Percentiles rank a stretch among this genome's conserved stretches.
Evolutionary conservation across 768 basidiomycete species (phyloP).

Genomic region (Amanita rimosa): DNA sequence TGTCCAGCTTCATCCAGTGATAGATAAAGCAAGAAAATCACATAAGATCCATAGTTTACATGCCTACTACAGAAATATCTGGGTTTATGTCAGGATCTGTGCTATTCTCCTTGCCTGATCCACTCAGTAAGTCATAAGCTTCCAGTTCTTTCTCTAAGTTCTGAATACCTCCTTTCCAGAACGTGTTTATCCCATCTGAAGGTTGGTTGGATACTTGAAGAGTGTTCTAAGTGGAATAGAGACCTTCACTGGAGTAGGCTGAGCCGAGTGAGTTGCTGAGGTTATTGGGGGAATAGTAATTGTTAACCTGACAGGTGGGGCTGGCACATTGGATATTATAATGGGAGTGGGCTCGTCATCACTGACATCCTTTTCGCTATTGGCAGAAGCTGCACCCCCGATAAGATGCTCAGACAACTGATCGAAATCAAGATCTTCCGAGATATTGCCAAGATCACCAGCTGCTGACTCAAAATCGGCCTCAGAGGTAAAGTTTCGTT

Average conservation of each 20-base stretch:
- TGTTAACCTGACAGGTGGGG: neutral
- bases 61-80: neutral
- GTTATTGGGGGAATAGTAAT: neutral
- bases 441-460: neutral
- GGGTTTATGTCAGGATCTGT: no score
- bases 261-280: neutral
- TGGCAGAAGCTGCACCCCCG: slow-evolving; percentile 3
- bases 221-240: no score
- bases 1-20: neutral
- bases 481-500: slow-evolving; percentile 5
- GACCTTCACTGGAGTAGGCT: no score
- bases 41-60: neutral
- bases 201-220: slow-evolving; percentile 7
- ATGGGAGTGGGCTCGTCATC: neutral
- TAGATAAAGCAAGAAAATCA: neutral
- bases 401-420: slow-evolving; percentile 6
- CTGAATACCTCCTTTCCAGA: slow-evolving; percentile 11
- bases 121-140: slow-evolving; percentile 10
- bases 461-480: neutral
- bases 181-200: slow-evolving; percentile 8
- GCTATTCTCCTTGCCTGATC: neutral
- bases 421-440: slow-evolving; percentile 6
- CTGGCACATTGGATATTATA: neutral
- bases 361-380: slow-evolving; percentile 1
- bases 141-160: slow-evolving; percentile 11